Percentiles rank a stretch among this genome's conserved stretches.
Conservation (phyloP, 768 basidiomycete genomes). For the Boletellus emodensis region DNA sequence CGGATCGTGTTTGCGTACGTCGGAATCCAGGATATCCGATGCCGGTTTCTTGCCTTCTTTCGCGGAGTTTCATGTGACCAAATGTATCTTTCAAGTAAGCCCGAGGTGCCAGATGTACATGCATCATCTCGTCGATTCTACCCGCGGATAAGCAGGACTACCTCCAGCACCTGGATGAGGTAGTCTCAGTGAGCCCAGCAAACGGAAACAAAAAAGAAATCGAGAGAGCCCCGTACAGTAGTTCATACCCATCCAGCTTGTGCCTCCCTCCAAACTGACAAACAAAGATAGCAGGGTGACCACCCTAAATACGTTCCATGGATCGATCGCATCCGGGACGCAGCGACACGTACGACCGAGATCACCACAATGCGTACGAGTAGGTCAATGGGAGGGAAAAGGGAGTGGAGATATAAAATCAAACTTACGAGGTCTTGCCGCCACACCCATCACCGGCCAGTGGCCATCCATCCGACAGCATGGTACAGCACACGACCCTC, state of each 20-base stretch:
- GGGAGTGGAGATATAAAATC: neutral
- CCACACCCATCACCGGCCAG: neutral
- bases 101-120: no score
- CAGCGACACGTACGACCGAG: neutral
- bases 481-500: conserved; percentile 4
- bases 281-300: conserved; percentile 4
- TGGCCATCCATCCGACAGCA: neutral
- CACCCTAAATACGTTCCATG: neutral
- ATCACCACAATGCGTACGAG: neutral
- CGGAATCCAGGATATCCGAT: no score
- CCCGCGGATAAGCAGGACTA: no score
- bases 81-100: no score
- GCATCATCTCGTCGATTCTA: no score
- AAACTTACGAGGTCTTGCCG: conserved; percentile 3
- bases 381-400: neutral
- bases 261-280: neutral
- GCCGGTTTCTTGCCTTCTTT: no score
- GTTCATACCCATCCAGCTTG: neutral
- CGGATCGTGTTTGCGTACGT: no score
- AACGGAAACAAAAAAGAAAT: neutral
- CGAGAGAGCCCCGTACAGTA: neutral
- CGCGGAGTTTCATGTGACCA: no score
- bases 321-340: neutral
- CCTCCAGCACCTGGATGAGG: neutral
- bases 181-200: neutral